These are phyloP conservation scores for Aureobasidium pullulans DNA, from an alignment of 2,329 filamentous ascomycete species.

Conservation along the genomic window DNA sequence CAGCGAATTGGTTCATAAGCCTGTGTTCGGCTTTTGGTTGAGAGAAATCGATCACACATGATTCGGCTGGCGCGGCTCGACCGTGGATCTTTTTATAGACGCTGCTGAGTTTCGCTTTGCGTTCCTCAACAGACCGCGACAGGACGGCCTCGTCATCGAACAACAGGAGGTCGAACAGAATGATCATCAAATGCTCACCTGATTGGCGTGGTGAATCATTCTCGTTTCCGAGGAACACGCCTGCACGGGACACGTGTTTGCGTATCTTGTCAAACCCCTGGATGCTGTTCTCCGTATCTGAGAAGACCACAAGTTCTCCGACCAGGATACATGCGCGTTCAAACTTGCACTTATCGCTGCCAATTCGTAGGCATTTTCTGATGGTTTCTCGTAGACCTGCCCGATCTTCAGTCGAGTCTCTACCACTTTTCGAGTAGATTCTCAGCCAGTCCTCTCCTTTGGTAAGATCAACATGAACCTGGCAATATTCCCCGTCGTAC, in stretches of 20 bases:
- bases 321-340: conserved; percentile 66
- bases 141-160: conserved; percentile 49
- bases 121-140: conserved; percentile 49
- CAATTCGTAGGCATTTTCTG: conserved; percentile 56
- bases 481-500: conserved; percentile 80
- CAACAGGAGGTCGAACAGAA: conserved; percentile 54
- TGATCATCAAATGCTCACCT: conserved; percentile 53
- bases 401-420: conserved; percentile 74
- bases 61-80: conserved; percentile 58
- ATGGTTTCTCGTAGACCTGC: conserved; percentile 56
- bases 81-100: conserved; percentile 52
- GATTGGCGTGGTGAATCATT: conserved; percentile 56
- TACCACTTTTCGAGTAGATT: conserved; percentile 89
- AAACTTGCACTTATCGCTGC: conserved; percentile 51
- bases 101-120: conserved; percentile 52
- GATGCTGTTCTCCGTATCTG: conserved; percentile 56
- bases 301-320: conserved; percentile 75
- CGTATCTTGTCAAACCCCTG: conserved; percentile 75
- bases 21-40: conserved; percentile 43
- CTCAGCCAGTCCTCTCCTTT: conserved; percentile 53
- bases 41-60: conserved; percentile 61
- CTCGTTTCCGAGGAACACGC: conserved; percentile 58
- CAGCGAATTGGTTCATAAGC: conserved; percentile 59
- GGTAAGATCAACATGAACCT: conserved; percentile 62
- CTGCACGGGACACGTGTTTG: conserved; percentile 69